Evolutionary conservation across 164 flowering plant genomes (phyloP).

Genomic region (Paratinospora sagittata): DNA sequence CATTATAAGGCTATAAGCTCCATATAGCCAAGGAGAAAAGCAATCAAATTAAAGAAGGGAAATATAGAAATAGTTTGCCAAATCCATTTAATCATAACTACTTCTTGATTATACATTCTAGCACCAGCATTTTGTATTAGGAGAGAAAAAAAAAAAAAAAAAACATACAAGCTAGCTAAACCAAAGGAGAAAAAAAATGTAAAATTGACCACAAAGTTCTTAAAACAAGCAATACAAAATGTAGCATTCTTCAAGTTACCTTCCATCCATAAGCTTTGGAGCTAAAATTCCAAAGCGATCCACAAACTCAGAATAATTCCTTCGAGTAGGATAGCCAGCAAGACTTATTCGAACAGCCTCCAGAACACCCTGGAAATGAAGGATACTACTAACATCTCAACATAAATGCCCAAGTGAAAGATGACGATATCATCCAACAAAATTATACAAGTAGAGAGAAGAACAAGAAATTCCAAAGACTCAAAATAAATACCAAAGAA

Average conservation of each 20-base stretch:
- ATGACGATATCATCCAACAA: background rate
- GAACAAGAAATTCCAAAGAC: background rate
- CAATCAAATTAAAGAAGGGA: background rate
- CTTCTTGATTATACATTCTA: no score
- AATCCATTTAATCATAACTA: background rate
- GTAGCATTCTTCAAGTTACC: slow-evolving; percentile 30
- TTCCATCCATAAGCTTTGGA: slow-evolving; percentile 61
- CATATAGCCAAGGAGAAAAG: background rate
- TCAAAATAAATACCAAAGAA: background rate
- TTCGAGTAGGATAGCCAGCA: slow-evolving; percentile 97
- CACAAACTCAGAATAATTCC: slow-evolving; percentile 81
- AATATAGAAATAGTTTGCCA: background rate
- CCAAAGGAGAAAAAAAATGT: background rate
- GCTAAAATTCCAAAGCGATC: slow-evolving; percentile 91
- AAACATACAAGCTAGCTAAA: background rate
- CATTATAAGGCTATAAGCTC: no score
- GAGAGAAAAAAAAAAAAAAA: background rate
- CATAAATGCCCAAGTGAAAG: background rate
- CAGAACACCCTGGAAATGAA: slow-evolving; percentile 67
- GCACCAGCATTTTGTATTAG: background rate
- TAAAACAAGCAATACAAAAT: background rate
- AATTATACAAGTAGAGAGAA: background rate
- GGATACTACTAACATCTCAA: background rate
- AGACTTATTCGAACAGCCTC: slow-evolving; percentile 99
- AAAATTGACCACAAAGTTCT: background rate